Evolutionary conservation across 495 filamentous ascomycete species (phyloP).

Genomic region (Aspergillus sclerotioniger): DNA sequence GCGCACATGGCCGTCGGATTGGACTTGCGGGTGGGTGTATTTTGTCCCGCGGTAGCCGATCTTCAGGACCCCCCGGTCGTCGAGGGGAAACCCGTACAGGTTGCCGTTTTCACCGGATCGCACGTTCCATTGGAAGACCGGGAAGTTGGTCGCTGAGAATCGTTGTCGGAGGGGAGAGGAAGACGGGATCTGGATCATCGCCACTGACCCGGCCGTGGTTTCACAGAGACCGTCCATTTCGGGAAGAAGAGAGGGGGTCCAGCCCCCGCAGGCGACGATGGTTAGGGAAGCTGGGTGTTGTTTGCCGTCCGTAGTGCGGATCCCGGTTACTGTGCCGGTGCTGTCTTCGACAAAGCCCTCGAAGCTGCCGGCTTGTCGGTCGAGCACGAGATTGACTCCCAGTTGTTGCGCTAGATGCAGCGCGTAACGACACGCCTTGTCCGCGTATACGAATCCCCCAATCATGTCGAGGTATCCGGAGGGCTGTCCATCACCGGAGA

Average conservation of each 20-base stretch:
- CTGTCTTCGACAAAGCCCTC: conserved; percentile 20
- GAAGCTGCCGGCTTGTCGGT: conserved; percentile 20
- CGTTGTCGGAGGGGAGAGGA: conserved; percentile 27
- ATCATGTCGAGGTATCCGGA: conserved; percentile 36
- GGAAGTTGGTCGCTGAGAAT: conserved; percentile 25
- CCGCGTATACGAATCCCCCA: conserved; percentile 40
- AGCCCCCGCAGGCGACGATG: conserved; percentile 74
- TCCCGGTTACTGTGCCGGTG: conserved; percentile 18
- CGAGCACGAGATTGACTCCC: conserved; percentile 37
- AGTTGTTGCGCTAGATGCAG: conserved; percentile 32
- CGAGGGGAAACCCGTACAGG: conserved; percentile 41
- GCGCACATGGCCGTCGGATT: conserved; percentile 28
- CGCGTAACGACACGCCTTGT: conserved; percentile 43
- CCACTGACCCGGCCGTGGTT: conserved; percentile 44
- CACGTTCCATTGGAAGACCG: conserved; percentile 31
- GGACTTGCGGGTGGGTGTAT: conserved; percentile 31
- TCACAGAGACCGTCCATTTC: conserved; percentile 35
- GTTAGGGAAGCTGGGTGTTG: conserved; percentile 57
- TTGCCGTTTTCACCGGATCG: conserved; percentile 28
- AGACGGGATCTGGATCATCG: conserved; percentile 31
- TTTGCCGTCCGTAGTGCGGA: conserved; percentile 33
- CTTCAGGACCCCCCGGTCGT: conserved; percentile 38
- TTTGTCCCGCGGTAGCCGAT: conserved; percentile 47
- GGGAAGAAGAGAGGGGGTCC: conserved; percentile 64
- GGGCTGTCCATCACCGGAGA: conserved; percentile 3